Conservation (phyloP, 1,284 basidiomycete species). For the Hypsizygus ulmarius region DNA sequence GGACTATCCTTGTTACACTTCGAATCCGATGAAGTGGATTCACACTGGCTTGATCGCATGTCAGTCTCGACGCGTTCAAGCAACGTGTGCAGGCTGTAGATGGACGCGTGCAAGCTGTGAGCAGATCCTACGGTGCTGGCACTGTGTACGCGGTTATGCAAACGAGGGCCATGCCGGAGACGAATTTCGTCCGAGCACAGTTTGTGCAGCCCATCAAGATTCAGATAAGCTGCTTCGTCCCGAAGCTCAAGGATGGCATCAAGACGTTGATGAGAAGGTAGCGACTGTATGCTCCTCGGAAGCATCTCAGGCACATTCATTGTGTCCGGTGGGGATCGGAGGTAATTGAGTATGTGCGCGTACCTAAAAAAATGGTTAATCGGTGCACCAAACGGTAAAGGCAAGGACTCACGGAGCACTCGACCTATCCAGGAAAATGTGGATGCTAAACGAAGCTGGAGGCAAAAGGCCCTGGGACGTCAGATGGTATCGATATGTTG, state of each 20-base stretch:
- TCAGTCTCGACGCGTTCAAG: constrained; percentile 41
- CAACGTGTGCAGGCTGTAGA: constrained; percentile 46
- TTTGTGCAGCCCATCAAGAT: constrained; percentile 55
- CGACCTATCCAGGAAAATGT: constrained; percentile 78
- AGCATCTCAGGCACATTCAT: constrained; percentile 50
- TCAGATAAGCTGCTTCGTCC: constrained; percentile 71
- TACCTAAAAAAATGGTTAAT: constrained; percentile 45
- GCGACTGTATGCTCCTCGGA: constrained; percentile 57
- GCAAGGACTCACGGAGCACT: constrained; percentile 64
- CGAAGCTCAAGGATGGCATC: constrained; percentile 68
- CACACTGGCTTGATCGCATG: constrained; percentile 18
- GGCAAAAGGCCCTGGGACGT: constrained; percentile 54
- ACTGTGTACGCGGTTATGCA: constrained; percentile 36
- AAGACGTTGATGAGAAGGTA: constrained; percentile 46
- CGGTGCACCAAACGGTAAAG: neutral
- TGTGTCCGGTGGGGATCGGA: constrained; percentile 51
- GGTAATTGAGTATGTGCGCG: constrained; percentile 63
- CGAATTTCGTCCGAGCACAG: constrained; percentile 68
- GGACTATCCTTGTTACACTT: constrained; percentile 20
- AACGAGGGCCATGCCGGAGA: constrained; percentile 37
- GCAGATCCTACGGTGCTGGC: constrained; percentile 32
- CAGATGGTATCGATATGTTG: constrained; percentile 57
- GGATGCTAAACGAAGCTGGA: constrained; percentile 47
- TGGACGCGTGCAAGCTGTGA: constrained; percentile 46
- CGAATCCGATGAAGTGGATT: constrained; percentile 18